Conservation (phyloP, 2,329 filamentous ascomycete genomes). For the Zasmidium cellare region DNA sequence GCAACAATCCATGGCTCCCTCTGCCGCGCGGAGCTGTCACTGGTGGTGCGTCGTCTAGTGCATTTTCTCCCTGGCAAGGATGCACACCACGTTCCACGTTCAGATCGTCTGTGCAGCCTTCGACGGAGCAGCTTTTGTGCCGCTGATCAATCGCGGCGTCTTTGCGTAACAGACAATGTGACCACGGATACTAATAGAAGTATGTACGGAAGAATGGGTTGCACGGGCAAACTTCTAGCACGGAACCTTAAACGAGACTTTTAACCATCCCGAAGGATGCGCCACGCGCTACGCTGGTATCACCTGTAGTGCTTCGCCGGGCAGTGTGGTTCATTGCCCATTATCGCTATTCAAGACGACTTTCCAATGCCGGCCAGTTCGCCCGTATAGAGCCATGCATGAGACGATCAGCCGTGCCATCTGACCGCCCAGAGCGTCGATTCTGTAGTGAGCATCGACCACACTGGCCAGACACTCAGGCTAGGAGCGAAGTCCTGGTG, state of each 20-base stretch:
- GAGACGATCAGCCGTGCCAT: slow-evolving; percentile 10
- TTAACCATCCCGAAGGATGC: slow-evolving; percentile 13
- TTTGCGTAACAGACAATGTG: slow-evolving; percentile 7
- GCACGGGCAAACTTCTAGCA: slow-evolving; percentile 7
- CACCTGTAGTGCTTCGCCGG: not conserved
- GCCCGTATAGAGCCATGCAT: slow-evolving; percentile 8
- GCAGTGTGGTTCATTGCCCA: not conserved
- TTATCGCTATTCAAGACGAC: not conserved
- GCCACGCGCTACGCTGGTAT: not conserved
- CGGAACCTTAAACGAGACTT: not conserved
- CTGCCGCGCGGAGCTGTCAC: slow-evolving; percentile 16
- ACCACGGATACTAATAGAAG: slow-evolving; percentile 8
- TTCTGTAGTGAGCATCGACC: slow-evolving; percentile 12
- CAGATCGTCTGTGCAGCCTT: not conserved
- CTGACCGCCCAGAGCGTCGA: slow-evolving; percentile 16
- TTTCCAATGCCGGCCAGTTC: not conserved
- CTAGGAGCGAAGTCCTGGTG: slow-evolving; percentile 23
- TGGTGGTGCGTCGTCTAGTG: slow-evolving; percentile 11
- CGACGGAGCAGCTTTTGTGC: not conserved
- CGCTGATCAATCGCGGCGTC: not conserved
- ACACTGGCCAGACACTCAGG: slow-evolving; percentile 18
- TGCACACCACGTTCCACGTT: slow-evolving; percentile 14
- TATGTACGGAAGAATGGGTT: slow-evolving; percentile 15
- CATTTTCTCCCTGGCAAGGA: slow-evolving; percentile 15
- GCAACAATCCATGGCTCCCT: slow-evolving; percentile 6